Evolutionary conservation across 2,329 filamentous ascomycete species (phyloP), one percentile per base, ranked within the genome.

Genomic region (Tympanopsis confertula): DNA sequence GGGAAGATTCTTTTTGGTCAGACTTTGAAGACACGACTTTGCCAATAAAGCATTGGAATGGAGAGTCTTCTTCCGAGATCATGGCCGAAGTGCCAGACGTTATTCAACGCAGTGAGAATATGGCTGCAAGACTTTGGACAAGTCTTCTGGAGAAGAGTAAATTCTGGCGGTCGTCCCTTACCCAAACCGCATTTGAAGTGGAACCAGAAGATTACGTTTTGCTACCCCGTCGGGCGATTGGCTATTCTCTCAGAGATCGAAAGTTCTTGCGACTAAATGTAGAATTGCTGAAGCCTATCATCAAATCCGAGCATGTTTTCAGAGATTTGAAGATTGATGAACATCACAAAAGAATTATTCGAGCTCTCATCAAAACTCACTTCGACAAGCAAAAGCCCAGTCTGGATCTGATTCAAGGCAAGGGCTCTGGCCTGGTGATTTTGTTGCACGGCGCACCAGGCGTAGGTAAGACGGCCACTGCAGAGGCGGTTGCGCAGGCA

Each of bases 391-490:
- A 35, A 13, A 14, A 35, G 32, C 19, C 13, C 7, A 15, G 20
- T 13, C 37, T 35, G 15, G 38, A 45, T 19, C 4, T 49, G 5
- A 41, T 45, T 33, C 17, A 43, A 36, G 47, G 44, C 35, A 60
- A 59, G 42, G 55, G 56, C 14, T 50, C 53, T 30, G 61, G 58
- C 1, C 40, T 60, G 0, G 42, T 56, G 5, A 46, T 61, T 3
- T 47, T 63, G 0, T 41, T 64, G 1, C 51, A 52, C 19, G 58
- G 59, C 0, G 47, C 48, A 17, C 55, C 39, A 13, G 59, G 59
- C 2, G 49, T 55, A 0, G 59, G 58, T 29, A 63, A 64, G 41
- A 65, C 58, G 2, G 39, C 58, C 13, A 63, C 59, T 0, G 61
- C 58, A 3, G 58, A 64, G 38, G 50, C 49, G 1, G 45, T 61